Percentiles rank a stretch among this genome's conserved stretches.
These are phyloP conservation scores for Cryptosporidium bovis DNA, from an alignment of 169 alveolate genomes.

Conservation along the genomic window DNA sequence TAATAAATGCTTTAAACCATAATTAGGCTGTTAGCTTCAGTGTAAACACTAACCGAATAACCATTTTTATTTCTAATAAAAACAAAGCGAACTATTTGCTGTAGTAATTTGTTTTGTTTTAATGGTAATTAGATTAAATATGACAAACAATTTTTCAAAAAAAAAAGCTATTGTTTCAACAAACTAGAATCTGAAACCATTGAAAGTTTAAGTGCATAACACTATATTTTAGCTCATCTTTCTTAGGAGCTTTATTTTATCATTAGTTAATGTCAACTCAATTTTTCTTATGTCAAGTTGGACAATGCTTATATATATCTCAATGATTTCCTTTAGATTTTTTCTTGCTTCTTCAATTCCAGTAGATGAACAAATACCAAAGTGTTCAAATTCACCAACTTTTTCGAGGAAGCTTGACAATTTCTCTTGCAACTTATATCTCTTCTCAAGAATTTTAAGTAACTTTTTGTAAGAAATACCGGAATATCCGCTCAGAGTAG, in stretches of 20 bases:
- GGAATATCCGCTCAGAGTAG: no score
- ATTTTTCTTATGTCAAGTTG: background rate
- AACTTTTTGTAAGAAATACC: background rate
- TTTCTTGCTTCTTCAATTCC: slow-evolving; percentile 16
- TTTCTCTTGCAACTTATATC: background rate
- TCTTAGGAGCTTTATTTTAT: background rate
- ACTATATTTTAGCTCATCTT: no score
- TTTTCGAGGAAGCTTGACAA: background rate
- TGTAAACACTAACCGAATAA: no score
- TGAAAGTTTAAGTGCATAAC: background rate
- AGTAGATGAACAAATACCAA: background rate
- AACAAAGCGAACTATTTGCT: background rate
- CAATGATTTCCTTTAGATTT: background rate
- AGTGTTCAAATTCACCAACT: background rate
- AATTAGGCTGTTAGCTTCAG: no score
- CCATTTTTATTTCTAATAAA: no score
- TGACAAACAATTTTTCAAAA: background rate
- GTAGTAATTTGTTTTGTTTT: background rate
- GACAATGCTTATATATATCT: background rate
- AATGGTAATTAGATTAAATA: no score
- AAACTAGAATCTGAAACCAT: no score
- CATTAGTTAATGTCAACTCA: background rate
- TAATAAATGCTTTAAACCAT: no score
- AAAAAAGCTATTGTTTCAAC: no score
- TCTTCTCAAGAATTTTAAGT: background rate